Evolutionary conservation across 106 monocot genomes (phyloP).

Genomic region (Iris macrosiphon): DNA sequence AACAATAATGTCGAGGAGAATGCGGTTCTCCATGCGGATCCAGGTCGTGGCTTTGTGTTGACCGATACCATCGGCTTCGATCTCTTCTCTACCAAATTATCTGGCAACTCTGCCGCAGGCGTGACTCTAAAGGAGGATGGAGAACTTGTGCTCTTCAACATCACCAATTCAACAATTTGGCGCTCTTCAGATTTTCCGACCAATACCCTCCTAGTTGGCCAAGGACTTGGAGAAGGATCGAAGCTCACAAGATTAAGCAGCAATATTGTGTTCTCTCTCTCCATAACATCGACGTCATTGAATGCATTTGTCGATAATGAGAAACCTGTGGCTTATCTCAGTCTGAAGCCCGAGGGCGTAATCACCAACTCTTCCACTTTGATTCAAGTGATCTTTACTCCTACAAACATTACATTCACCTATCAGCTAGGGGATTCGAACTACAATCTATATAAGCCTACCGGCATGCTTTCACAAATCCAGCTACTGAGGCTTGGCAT

Average conservation of each 20-base stretch:
- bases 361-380: conserved; percentile 12
- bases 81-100: neutral
- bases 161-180: neutral
- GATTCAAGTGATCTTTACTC: neutral
- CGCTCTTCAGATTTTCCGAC: neutral
- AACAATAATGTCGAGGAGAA: neutral
- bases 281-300: neutral
- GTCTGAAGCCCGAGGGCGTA: too few species aligned
- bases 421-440: neutral
- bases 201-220: conserved; percentile 6
- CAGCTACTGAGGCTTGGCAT: too few species aligned
- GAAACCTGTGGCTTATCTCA: too few species aligned
- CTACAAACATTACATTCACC: neutral
- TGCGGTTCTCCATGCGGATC: neutral
- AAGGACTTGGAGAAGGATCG: conserved; percentile 8
- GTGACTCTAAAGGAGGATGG: neutral
- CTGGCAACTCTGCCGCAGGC: neutral
- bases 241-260: conserved; percentile 10
- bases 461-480: too few species aligned
- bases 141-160: neutral
- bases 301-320: conserved; percentile 10
- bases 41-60: neutral
- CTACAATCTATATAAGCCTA: too few species aligned
- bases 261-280: conserved; percentile 1
- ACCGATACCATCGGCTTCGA: neutral